These are phyloP conservation scores for Nicotiana attenuata DNA, from an alignment of 257 asterid species.

Conservation along the genomic window DNA sequence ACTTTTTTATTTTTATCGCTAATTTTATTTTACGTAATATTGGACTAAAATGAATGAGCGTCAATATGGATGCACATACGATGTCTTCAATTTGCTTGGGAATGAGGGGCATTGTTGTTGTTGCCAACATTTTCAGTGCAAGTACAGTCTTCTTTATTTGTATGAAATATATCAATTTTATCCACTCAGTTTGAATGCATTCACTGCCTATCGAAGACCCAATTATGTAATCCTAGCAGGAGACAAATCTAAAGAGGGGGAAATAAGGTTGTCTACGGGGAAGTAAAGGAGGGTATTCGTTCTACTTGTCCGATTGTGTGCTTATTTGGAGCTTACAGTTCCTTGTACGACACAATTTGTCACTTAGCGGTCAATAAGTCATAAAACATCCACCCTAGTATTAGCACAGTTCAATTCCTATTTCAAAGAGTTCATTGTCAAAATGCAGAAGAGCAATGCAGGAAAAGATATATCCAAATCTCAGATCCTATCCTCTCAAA, in stretches of 20 bases:
- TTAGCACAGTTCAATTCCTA: no score
- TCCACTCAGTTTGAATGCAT: background rate
- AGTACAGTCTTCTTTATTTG: background rate
- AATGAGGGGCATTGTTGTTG: no score
- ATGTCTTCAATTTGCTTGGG: no score
- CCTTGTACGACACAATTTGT: background rate
- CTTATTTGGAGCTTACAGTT: background rate
- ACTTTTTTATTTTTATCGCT: background rate
- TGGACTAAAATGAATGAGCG: background rate
- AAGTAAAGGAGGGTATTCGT: background rate
- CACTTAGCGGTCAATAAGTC: no score
- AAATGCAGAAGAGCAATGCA: no score
- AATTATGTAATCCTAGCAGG: background rate
- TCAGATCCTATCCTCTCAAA: no score
- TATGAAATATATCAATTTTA: background rate
- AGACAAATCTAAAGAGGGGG: background rate
- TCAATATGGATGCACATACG: no score
- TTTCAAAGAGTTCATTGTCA: no score
- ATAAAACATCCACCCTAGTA: no score
- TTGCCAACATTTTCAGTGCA: background rate
- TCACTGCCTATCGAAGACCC: background rate
- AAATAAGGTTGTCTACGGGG: no score
- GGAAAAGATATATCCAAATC: no score
- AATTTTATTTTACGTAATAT: background rate
- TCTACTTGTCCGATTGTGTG: background rate